Evolutionary conservation across 495 filamentous ascomycete species (phyloP), one percentile per base, ranked within the genome.

Genomic region (Talaromyces proteolyticus): DNA sequence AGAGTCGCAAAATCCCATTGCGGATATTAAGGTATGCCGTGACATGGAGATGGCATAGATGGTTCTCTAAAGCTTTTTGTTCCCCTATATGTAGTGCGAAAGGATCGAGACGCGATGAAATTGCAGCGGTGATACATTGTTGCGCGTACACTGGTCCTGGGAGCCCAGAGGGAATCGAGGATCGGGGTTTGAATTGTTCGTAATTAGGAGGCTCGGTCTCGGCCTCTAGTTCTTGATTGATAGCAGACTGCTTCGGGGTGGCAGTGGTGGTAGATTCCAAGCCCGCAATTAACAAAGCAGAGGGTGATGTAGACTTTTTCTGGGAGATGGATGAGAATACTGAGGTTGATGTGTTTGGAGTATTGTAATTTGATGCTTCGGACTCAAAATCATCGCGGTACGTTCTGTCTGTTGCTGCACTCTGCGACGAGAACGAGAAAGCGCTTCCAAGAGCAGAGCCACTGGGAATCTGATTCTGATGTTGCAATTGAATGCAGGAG

Each of bases 11-110:
- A 53, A 97, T 95, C 3, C 91, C 90, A 66, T 99, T 99, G 51
- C 93, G 78, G 51, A 99, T 96, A 66, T 96, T 96, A 24, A 99
- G 68, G 64, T 97, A 99, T n/a, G 87, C 85, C 8, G 93, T 95
- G 48, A 97, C 89, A 59, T 99, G 92, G 25, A 84, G 73, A 56
- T 88, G 84, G 61, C 84, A 94, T 50, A 99, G 81, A 63, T 93
- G 82, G 34, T 87, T 73, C 50, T 86, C 79, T 18, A 99, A 68
- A 44, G 90, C 78, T 52, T 77, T 63, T 62, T 96, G 91, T 61
- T 99, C 93, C 49, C 86, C 82, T n/a, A 74, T 75, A 66, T 96
- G 91, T 14, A 99, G 70, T 14, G 86, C 80, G 66, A 91, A 95
- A 4, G 94, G 93, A 54, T 92, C 89, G 3, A 99, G 75, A 44